phyloP scores from a whole-genome alignment of 495 filamentous ascomycete genomes.

The Penicillium herquei region DNA sequence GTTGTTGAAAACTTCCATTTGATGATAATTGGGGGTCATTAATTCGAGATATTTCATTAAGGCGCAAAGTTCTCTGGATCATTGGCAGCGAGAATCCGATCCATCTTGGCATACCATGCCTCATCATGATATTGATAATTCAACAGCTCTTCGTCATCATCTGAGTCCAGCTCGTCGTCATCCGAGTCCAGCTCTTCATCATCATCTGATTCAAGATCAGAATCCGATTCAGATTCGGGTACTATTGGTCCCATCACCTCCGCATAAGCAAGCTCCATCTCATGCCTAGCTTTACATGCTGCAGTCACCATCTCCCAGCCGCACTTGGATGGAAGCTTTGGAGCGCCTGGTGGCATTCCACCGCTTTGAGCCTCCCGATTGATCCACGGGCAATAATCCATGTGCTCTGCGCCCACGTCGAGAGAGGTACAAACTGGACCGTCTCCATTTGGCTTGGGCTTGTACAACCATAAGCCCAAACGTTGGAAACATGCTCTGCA shows the following conservation, averaged over 20 bases:
- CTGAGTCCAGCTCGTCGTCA: conserved; percentile 19
- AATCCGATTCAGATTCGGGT: conserved; percentile 21
- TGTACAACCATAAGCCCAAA: conserved; percentile 93
- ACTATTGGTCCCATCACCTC: conserved; percentile 24
- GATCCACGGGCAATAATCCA: conserved; percentile 82
- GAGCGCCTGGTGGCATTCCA: conserved; percentile 30
- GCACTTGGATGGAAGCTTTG: conserved; percentile 7
- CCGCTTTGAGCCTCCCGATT: conserved; percentile 58
- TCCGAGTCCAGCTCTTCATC: conserved; percentile 22
- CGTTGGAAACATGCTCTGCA: conserved; percentile 86
- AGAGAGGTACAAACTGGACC: conserved; percentile 58
- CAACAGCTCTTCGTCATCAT: too few relatives aligned
- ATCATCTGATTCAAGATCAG: conserved; percentile 17
- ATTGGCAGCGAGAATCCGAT: too few relatives aligned
- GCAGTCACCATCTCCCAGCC: conserved; percentile 48
- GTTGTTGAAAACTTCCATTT: too few relatives aligned
- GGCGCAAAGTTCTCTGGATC: too few relatives aligned
- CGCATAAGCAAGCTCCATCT: conserved; percentile 32
- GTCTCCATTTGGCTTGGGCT: conserved; percentile 53
- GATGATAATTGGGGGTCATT: too few relatives aligned
- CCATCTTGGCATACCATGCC: too few relatives aligned
- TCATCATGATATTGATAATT: too few relatives aligned
- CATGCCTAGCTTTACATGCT: conserved; percentile 40
- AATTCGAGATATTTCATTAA: too few relatives aligned
- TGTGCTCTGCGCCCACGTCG: conserved; percentile 66